phyloP scores from a whole-genome alignment of 1,139 yeast species.

The Candida sp. region DNA sequence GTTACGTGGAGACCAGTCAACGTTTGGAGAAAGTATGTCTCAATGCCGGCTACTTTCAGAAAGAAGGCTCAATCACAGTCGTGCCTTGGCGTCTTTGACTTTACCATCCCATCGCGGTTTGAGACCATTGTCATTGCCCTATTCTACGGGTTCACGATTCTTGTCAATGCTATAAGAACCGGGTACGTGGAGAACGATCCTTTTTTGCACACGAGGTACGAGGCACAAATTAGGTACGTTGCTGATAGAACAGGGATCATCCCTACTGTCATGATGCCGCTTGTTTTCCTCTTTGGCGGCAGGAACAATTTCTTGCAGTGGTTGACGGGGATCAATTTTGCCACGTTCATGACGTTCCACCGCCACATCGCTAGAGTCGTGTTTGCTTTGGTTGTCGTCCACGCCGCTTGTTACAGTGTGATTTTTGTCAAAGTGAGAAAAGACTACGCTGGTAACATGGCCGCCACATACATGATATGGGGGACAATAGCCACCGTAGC shows the following conservation, averaged over 20 bases:
- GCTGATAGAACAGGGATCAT: conserved; percentile 39
- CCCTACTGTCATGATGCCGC: conserved; percentile 31
- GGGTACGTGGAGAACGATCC: conserved; percentile 28
- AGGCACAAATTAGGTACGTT: conserved; percentile 28
- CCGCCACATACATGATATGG: conserved; percentile 28
- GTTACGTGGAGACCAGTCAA: conserved; percentile 27
- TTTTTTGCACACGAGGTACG: conserved; percentile 17
- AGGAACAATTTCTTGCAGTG: conserved; percentile 46
- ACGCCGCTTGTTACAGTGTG: conserved; percentile 43
- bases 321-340: conserved; percentile 40
- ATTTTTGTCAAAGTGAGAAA: conserved; percentile 7
- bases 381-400: conserved; percentile 31
- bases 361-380: conserved; percentile 41
- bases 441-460: conserved; percentile 14
- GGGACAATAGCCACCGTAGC: conserved; percentile 38
- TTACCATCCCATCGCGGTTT: conserved; percentile 31
- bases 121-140: conserved; percentile 21
- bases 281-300: conserved; percentile 43
- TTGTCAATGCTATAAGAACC: conserved; percentile 32
- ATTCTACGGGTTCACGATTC: conserved; percentile 49
- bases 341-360: conserved; percentile 39
- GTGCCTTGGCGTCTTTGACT: conserved; percentile 22
- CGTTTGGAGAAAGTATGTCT: conserved; percentile 30
- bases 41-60: conserved; percentile 33
- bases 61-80: conserved; percentile 26